A percentile compares a stretch with the other conserved stretches of the same genome.
phyloP scores from a whole-genome alignment of 352 stramenopile genomes.

The Phytophthora cactorum region DNA sequence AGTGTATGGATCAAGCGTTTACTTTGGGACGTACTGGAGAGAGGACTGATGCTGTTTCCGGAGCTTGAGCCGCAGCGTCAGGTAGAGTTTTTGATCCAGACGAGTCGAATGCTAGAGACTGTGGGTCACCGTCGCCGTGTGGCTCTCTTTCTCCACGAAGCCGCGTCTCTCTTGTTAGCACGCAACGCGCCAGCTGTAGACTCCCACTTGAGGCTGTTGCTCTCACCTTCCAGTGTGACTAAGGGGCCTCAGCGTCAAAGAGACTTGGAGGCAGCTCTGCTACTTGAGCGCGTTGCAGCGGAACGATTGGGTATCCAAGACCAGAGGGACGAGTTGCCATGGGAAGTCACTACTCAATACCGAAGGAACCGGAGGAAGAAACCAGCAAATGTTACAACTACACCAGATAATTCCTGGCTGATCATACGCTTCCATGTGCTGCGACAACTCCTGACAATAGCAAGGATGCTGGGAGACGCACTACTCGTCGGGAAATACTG shows the following conservation, averaged over 20 bases:
- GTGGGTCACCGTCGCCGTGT: slow-evolving; percentile 69
- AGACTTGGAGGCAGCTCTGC: slow-evolving; percentile 65
- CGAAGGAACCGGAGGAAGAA: slow-evolving; percentile 33
- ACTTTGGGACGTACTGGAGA: slow-evolving; percentile 71
- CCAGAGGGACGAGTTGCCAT: slow-evolving; percentile 20
- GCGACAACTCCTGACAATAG: slow-evolving; percentile 71
- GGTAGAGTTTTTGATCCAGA: slow-evolving; percentile 70
- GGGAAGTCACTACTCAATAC: slow-evolving; percentile 57
- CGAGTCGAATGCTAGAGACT: slow-evolving; percentile 68
- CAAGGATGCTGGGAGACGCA: slow-evolving; percentile 61
- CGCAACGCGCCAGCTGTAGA: slow-evolving; percentile 35
- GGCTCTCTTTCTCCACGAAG: slow-evolving; percentile 79
- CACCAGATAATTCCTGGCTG: slow-evolving; percentile 63
- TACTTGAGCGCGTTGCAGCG: slow-evolving; percentile 61
- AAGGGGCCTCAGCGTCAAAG: slow-evolving; percentile 37
- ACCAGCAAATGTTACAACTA: neutral
- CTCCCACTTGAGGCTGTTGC: slow-evolving; percentile 17
- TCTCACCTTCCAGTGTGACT: slow-evolving; percentile 33
- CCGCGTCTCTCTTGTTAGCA: slow-evolving; percentile 49
- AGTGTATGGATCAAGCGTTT: slow-evolving; percentile 74
- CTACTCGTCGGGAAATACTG: slow-evolving; percentile 61
- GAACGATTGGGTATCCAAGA: slow-evolving; percentile 53
- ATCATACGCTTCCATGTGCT: slow-evolving; percentile 79
- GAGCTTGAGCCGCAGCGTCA: slow-evolving; percentile 59
- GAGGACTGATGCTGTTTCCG: slow-evolving; percentile 58